Evolutionary conservation across 352 stramenopile genomes (phyloP), one percentile per base, ranked within the genome.

Genomic region (Globisporangium perplexum): DNA sequence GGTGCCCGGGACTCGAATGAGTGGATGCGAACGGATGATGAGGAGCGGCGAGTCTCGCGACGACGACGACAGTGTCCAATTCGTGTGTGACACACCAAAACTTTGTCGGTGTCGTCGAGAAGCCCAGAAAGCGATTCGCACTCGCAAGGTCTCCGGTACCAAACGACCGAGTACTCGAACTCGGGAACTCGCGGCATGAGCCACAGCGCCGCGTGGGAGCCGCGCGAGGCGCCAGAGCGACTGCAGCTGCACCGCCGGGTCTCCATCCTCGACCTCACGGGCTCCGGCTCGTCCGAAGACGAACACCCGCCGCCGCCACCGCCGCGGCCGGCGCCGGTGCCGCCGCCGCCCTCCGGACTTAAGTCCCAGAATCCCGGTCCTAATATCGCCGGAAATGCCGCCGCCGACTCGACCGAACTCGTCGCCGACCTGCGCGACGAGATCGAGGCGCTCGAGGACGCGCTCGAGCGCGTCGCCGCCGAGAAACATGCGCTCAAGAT

Each of bases 401-500:
- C 33, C 12, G 4, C 11, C 33, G 12, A 39, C 12, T 39, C 33
- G 33, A 12, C 12, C 33, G n/a, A 58, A 28, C 20, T 53, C 47
- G 46, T 50, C 17, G 38, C 22, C 7, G 68, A 74, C 30, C 66
- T 80, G 1, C 54, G 65, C 11, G 49, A 80, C 26, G 70, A 83
- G 39, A 65, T 81, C 15, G 55, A 80, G 46, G 58, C 57, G 15
- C 68, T 83, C 23, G 72, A 80, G 54, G 48, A 52, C 22, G 59
- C 74, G 7, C 50, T 83, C 42, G 57, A 73, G 47, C 63, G 59
- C 50, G 65, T 83, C 30, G 70, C 74, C 23, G 33, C 59, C 2
- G 72, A 83, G 41, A 80, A 80, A 47, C 60, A 74, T n/a, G 72
- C 72, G 18, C 66, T 83, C 28, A 66, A 69, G 46, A 66, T 68